Percentiles rank a stretch among this genome's conserved stretches.
Conservation (phyloP, 1,284 basidiomycete species). For the Malassezia psittaci region DNA sequence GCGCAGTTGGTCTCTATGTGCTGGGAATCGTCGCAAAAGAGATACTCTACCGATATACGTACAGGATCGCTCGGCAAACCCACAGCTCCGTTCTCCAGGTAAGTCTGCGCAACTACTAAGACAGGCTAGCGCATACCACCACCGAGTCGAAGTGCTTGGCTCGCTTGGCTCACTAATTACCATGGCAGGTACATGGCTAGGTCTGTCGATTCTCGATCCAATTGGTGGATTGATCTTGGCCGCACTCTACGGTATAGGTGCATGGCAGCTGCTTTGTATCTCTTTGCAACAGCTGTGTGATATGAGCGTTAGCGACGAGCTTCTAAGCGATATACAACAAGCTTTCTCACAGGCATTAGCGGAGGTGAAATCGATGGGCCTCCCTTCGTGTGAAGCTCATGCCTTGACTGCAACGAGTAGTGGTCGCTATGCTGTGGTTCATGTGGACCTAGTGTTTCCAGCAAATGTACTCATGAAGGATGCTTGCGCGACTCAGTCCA, state of each 20-base stretch:
- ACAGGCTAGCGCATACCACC: slow-evolving; percentile 54
- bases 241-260: slow-evolving; percentile 75
- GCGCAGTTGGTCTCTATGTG: slow-evolving; percentile 91
- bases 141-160: slow-evolving; percentile 66
- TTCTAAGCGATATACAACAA: slow-evolving; percentile 54
- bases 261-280: slow-evolving; percentile 60
- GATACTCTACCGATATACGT: slow-evolving; percentile 24
- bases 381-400: not conserved
- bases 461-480: not conserved
- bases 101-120: slow-evolving; percentile 53
- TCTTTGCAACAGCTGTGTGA: slow-evolving; percentile 78
- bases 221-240: slow-evolving; percentile 85
- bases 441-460: slow-evolving; percentile 2
- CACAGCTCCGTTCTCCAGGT: slow-evolving; percentile 70
- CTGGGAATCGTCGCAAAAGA: slow-evolving; percentile 74
- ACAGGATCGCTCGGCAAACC: slow-evolving; percentile 74
- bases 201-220: slow-evolving; percentile 77
- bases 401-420: not conserved
- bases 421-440: slow-evolving; percentile 2
- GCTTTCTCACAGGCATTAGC: slow-evolving; percentile 49
- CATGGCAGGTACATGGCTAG: slow-evolving; percentile 64
- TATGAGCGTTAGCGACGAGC: slow-evolving; percentile 61
- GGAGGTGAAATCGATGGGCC: not conserved
- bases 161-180: slow-evolving; percentile 38
- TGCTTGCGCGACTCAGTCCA: not conserved